Percentiles rank a stretch among this genome's conserved stretches.
Conservation (phyloP, 768 basidiomycete genomes). For the Kondoa malvinella region DNA sequence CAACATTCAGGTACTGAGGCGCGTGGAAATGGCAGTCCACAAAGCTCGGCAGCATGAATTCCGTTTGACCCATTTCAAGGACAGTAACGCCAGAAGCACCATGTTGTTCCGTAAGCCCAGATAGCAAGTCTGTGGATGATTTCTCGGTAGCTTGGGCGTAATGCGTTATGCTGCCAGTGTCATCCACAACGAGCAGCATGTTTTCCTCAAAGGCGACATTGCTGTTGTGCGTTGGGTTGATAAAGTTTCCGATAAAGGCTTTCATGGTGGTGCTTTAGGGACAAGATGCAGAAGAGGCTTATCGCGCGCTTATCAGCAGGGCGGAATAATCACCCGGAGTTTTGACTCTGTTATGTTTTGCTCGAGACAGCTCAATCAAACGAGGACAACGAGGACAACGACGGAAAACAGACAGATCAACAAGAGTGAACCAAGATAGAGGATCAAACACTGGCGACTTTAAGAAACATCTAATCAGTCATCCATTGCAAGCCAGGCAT, state of each 20-base stretch:
- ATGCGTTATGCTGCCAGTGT: not conserved
- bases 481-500: too few relatives aligned
- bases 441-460: too few relatives aligned
- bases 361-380: not conserved
- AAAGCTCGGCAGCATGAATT: conserved; percentile 18
- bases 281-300: too few relatives aligned
- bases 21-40: conserved; percentile 18
- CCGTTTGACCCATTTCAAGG: not conserved
- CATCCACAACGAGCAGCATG: not conserved
- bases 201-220: conserved; percentile 1
- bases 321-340: too few relatives aligned
- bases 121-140: not conserved
- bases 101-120: not conserved
- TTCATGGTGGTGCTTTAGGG: too few relatives aligned
- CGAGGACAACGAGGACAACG: too few relatives aligned
- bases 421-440: too few relatives aligned
- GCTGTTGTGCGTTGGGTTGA: not conserved
- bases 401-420: too few relatives aligned
- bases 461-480: too few relatives aligned
- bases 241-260: not conserved
- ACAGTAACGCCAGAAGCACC: not conserved
- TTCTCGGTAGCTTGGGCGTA: not conserved
- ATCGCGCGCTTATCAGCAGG: too few relatives aligned
- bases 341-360: too few relatives aligned
- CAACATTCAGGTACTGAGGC: conserved; percentile 69